Conservation (phyloP, 2,329 filamentous ascomycete genomes). For the Massarina eburnea region DNA sequence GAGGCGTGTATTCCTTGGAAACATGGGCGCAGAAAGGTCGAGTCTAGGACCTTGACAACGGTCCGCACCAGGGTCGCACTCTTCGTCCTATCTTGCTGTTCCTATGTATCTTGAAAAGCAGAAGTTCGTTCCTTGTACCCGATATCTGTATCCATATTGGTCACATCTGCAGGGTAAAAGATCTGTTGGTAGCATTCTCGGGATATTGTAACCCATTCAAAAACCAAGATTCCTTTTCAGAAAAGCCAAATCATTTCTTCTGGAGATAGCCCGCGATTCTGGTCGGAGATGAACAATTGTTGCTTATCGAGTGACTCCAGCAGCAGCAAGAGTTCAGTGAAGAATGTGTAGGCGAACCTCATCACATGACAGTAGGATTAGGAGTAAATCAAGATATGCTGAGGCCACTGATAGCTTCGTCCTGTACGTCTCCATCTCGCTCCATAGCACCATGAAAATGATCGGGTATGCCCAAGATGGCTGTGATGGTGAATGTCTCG, state of each 20-base stretch:
- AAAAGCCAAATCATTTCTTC: slow-evolving; percentile 43
- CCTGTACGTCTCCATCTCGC: slow-evolving; percentile 16
- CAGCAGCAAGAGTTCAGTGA: slow-evolving; percentile 23
- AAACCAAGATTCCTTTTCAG: slow-evolving; percentile 37
- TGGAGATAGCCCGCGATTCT: slow-evolving; percentile 23
- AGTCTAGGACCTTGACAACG: slow-evolving; percentile 18
- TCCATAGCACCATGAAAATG: slow-evolving; percentile 22
- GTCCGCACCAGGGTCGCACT: slow-evolving; percentile 14
- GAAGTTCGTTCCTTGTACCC: slow-evolving; percentile 16
- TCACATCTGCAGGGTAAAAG: slow-evolving; percentile 24
- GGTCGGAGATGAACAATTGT: slow-evolving; percentile 21
- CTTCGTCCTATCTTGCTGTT: slow-evolving; percentile 9
- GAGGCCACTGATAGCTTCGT: slow-evolving; percentile 22
- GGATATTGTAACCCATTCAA: slow-evolving; percentile 42
- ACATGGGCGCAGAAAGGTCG: slow-evolving; percentile 23
- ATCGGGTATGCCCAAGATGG: slow-evolving; percentile 23
- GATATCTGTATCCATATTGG: slow-evolving; percentile 27
- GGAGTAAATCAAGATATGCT: slow-evolving; percentile 22
- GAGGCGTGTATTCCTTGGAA: no score
- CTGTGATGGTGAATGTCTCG: no score
- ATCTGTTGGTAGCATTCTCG: slow-evolving; percentile 23
- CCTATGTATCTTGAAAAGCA: slow-evolving; percentile 18
- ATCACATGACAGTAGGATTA: slow-evolving; percentile 28
- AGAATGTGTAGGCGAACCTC: slow-evolving; percentile 24
- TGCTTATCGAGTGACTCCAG: slow-evolving; percentile 29